phyloP scores from a whole-genome alignment of 495 filamentous ascomycete species.

The Trichocladium antarcticum region DNA sequence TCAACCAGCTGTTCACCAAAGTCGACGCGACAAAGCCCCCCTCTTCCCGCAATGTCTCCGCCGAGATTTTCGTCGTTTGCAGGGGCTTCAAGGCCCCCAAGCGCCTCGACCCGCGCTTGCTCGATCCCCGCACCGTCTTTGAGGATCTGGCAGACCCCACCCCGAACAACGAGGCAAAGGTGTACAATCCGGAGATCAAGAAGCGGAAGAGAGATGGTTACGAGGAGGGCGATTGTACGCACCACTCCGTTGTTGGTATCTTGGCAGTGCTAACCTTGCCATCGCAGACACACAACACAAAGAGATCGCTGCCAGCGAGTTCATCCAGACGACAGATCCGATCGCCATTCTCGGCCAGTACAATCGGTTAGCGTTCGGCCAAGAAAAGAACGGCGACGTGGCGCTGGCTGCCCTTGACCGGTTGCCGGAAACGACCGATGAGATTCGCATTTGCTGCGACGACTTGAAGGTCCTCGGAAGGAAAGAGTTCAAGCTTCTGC shows the following conservation, averaged over 20 bases:
- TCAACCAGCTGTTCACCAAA: constrained; percentile 88
- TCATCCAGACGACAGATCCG: constrained; percentile 88
- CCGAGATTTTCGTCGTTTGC: constrained; percentile 97
- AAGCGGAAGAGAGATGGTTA: constrained; percentile 96
- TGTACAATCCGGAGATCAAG: constrained; percentile 94
- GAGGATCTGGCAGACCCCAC: constrained; percentile 82
- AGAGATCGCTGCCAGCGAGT: constrained; percentile 75
- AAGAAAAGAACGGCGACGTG: constrained; percentile 66
- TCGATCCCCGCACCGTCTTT: constrained; percentile 85
- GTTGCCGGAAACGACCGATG: constrained; percentile 84
- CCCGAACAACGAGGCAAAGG: constrained; percentile 93
- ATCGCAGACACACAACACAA: constrained; percentile 63
- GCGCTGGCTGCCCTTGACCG: constrained; percentile 76
- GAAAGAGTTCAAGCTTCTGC: constrained; percentile 87
- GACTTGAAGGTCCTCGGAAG: constrained; percentile 87
- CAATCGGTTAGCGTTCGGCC: constrained; percentile 73
- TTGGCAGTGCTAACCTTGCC: background rate
- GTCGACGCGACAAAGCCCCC: constrained; percentile 97
- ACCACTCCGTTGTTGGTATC: background rate
- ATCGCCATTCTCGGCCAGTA: constrained; percentile 87
- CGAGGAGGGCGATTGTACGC: constrained; percentile 71
- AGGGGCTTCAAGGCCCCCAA: constrained; percentile 83
- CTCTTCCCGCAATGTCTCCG: constrained; percentile 87
- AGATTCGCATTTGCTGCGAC: constrained; percentile 71
- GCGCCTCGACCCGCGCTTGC: constrained; percentile 79